Evolutionary conservation across 1,139 yeast genomes (phyloP).

Genomic region (Candida labiduridarum): DNA sequence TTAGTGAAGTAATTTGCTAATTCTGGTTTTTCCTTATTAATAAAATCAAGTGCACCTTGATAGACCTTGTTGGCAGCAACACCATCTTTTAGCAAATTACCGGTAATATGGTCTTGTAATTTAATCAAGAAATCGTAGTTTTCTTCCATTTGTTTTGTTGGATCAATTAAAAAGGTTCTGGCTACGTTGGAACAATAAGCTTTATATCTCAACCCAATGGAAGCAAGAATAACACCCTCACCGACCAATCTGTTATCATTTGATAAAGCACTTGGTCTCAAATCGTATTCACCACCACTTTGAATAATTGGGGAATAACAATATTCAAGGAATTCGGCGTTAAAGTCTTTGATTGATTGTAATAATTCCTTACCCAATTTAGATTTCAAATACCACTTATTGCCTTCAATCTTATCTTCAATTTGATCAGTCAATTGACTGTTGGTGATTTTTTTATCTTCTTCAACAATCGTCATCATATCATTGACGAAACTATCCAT

Average conservation of each 20-base stretch:
- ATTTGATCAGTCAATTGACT: constrained; percentile 72
- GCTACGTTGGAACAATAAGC: constrained; percentile 88
- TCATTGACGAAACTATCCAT: constrained; percentile 86
- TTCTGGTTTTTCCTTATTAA: constrained; percentile 62
- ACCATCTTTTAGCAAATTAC: constrained; percentile 64
- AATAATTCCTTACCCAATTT: constrained; percentile 58
- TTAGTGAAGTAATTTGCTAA: constrained; percentile 68
- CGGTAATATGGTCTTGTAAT: constrained; percentile 64
- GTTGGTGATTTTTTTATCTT: constrained; percentile 77
- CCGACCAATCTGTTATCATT: constrained; percentile 65
- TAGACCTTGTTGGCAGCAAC: constrained; percentile 67
- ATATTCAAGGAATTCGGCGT: constrained; percentile 84
- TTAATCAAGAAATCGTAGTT: constrained; percentile 77
- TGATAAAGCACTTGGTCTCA: constrained; percentile 83
- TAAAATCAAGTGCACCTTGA: constrained; percentile 58
- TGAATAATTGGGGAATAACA: constrained; percentile 91
- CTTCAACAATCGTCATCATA: constrained; percentile 86
- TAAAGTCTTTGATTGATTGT: constrained; percentile 56
- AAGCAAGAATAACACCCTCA: constrained; percentile 81
- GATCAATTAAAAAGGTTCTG: constrained; percentile 89
- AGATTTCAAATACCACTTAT: constrained; percentile 66
- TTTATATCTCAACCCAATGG: constrained; percentile 85
- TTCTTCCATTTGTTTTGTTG: constrained; percentile 74
- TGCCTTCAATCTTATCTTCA: constrained; percentile 80
- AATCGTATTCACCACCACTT: constrained; percentile 83